These are phyloP conservation scores for Pleurotus djamor DNA, from an alignment of 768 basidiomycete species.

Conservation along the genomic window DNA sequence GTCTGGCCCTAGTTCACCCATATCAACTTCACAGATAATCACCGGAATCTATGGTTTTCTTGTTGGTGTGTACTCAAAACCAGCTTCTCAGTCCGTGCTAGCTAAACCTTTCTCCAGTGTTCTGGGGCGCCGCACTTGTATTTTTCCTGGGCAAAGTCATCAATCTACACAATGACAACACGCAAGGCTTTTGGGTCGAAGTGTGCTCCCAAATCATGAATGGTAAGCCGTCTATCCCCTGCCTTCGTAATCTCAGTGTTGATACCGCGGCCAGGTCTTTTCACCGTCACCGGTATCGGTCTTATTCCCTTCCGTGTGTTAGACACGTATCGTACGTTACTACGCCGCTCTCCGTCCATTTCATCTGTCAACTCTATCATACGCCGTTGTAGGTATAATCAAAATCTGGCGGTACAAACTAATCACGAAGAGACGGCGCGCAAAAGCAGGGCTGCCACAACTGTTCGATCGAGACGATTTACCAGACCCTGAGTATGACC, in stretches of 20 bases:
- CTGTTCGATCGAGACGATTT: constrained; percentile 76
- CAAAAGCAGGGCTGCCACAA: constrained; percentile 60
- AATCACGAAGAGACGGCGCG: constrained; percentile 54
- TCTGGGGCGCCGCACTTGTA: constrained; percentile 87
- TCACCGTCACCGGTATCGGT: constrained; percentile 79
- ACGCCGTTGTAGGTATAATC: constrained; percentile 48
- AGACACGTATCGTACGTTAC: constrained; percentile 68
- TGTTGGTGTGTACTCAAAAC: constrained; percentile 38
- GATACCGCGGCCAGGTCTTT: constrained; percentile 46
- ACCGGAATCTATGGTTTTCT: constrained; percentile 77
- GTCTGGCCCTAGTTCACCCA: not conserved
- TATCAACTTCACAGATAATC: constrained; percentile 38
- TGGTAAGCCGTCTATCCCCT: constrained; percentile 33
- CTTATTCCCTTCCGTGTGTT: constrained; percentile 73
- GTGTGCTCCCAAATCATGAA: constrained; percentile 75
- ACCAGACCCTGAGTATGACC: constrained; percentile 74
- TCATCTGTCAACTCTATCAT: not conserved
- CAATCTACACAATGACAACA: constrained; percentile 64
- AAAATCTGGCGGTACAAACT: constrained; percentile 77
- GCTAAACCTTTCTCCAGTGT: constrained; percentile 40
- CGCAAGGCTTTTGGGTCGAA: constrained; percentile 82
- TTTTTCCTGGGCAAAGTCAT: constrained; percentile 69
- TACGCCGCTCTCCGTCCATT: not conserved
- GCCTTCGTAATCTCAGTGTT: not conserved
- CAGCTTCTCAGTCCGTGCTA: constrained; percentile 13